These are phyloP conservation scores for Acorus calamus DNA, from an alignment of 106 monocot species.

Conservation along the genomic window DNA sequence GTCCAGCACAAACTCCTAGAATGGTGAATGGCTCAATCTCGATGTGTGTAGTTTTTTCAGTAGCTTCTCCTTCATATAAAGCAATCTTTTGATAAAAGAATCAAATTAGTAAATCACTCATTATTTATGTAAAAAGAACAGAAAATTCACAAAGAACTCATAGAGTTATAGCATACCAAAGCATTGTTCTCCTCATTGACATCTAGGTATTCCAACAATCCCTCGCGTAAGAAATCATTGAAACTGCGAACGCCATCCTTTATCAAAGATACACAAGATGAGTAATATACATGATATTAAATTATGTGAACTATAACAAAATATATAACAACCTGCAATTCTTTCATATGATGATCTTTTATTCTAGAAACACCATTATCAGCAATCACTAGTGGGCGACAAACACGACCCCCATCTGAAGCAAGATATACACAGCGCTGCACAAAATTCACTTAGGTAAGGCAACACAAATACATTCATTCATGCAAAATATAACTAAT, in stretches of 20 bases:
- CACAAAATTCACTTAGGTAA: conserved; percentile 1
- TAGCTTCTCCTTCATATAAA: conserved; percentile 58
- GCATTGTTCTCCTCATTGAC: conserved; percentile 99
- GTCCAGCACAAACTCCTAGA: conserved; percentile 85
- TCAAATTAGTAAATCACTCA: background rate
- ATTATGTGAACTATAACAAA: background rate
- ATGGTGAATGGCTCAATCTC: conserved; percentile 97
- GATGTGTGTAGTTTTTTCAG: conserved; percentile 57
- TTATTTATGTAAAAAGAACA: background rate
- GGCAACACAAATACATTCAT: background rate
- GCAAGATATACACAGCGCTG: conserved; percentile 88
- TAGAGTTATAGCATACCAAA: conserved; percentile 33
- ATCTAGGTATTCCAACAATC: conserved; percentile 92
- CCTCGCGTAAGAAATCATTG: conserved; percentile 82
- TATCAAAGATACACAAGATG: conserved; percentile 2
- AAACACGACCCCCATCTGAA: conserved; percentile 96
- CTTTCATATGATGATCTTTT: conserved; percentile 86
- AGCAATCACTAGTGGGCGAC: conserved; percentile 95
- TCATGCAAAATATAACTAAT: no score
- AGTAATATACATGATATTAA: background rate
- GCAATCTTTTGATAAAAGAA: conserved; percentile 49
- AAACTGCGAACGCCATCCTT: conserved; percentile 84
- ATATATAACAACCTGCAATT: conserved; percentile 48
- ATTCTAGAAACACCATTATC: conserved; percentile 79
- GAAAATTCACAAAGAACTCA: background rate